Percentiles rank a stretch among this genome's conserved stretches.
Evolutionary conservation across 306 rosid species (phyloP).

Genomic region (Lathyrus sativus): DNA sequence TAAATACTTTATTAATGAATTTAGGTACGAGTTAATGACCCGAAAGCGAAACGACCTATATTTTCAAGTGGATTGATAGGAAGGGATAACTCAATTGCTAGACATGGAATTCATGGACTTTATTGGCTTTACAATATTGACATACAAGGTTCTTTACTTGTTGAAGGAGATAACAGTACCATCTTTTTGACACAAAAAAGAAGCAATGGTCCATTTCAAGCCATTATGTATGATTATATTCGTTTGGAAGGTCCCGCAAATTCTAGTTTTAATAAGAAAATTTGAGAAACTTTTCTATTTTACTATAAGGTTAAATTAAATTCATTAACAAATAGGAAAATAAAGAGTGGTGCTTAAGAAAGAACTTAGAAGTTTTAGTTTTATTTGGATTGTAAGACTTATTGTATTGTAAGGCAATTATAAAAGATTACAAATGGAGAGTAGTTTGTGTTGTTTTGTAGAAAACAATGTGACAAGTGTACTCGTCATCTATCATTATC

Average conservation of each 20-base stretch:
- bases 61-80: slow-evolving; percentile 90
- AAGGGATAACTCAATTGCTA: slow-evolving; percentile 84
- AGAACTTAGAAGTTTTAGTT: not conserved
- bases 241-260: slow-evolving; percentile 73
- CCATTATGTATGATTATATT: slow-evolving; percentile 82
- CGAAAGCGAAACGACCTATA: slow-evolving; percentile 55
- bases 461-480: no score
- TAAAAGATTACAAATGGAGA: not conserved
- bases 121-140: slow-evolving; percentile 68
- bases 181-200: slow-evolving; percentile 74
- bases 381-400: slow-evolving; percentile 2
- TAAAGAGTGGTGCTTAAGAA: slow-evolving; percentile 2
- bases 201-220: slow-evolving; percentile 70
- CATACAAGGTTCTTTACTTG: slow-evolving; percentile 46
- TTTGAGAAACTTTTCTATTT: not conserved
- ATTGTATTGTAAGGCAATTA: slow-evolving; percentile 12
- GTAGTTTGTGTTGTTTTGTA: not conserved
- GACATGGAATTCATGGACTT: slow-evolving; percentile 95
- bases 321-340: not conserved
- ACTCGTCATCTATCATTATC: no score
- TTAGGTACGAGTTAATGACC: slow-evolving; percentile 79
- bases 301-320: not conserved
- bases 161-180: slow-evolving; percentile 72
- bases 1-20: slow-evolving; percentile 12
- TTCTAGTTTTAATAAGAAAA: slow-evolving; percentile 10